Conservation (phyloP, 148 eudicot species). For the Dysphania ambrosioides region DNA sequence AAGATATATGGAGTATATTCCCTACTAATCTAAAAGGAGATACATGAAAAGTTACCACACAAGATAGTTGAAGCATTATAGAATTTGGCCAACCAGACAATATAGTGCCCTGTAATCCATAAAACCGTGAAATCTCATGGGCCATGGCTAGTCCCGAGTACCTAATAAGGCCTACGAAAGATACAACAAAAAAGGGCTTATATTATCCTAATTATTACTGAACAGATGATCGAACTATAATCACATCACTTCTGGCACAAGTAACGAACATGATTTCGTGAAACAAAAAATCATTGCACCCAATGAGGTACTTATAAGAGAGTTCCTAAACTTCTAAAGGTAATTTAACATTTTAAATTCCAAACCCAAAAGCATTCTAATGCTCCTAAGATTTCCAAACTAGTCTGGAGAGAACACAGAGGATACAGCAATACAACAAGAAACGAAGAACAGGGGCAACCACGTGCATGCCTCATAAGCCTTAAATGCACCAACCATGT, state of each 20-base stretch:
- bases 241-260: not conserved
- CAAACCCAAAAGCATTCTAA: not conserved
- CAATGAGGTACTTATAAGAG: too few species aligned
- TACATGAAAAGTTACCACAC: too few species aligned
- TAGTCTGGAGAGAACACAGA: not conserved
- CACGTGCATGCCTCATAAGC: too few species aligned
- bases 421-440: slow-evolving; percentile 7
- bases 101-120: too few species aligned
- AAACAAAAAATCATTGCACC: not conserved
- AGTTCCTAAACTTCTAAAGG: not conserved
- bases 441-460: not conserved
- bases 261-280: not conserved
- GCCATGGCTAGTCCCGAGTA: not conserved
- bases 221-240: not conserved
- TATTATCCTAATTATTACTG: too few species aligned
- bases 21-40: too few species aligned
- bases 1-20: too few species aligned
- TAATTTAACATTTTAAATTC: too few species aligned
- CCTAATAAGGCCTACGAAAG: not conserved
- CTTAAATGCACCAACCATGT: not conserved
- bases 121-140: not conserved
- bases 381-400: not conserved
- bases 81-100: not conserved
- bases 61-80: not conserved
- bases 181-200: not conserved